phyloP scores from a whole-genome alignment of 306 rosid genomes.

The Gleditsia sinensis region DNA sequence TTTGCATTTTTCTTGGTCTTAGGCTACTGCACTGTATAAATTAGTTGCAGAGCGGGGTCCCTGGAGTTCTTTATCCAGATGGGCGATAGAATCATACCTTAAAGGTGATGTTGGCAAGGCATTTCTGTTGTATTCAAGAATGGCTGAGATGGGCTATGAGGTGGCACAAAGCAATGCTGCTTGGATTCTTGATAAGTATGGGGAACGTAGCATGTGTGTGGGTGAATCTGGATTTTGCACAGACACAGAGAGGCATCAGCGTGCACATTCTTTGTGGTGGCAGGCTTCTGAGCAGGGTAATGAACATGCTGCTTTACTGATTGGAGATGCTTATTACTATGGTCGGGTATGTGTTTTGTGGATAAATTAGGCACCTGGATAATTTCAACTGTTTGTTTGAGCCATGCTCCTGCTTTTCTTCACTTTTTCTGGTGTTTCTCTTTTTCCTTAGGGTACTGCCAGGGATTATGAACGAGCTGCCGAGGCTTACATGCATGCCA shows the following conservation, averaged over 20 bases:
- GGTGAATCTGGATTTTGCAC: conserved; percentile 66
- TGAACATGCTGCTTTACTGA: conserved; percentile 73
- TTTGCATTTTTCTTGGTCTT: conserved; percentile 36
- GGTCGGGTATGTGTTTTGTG: conserved; percentile 71
- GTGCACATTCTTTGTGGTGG: conserved; percentile 78
- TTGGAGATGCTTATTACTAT: conserved; percentile 77
- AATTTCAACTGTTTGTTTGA: not conserved
- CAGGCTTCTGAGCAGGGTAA: conserved; percentile 83
- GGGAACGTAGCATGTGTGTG: conserved; percentile 76
- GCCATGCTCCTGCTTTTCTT: not conserved
- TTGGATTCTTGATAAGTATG: conserved; percentile 97
- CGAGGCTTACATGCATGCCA: conserved; percentile 71
- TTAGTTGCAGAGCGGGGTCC: conserved; percentile 98
- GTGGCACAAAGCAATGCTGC: conserved; percentile 99
- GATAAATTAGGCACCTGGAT: not conserved
- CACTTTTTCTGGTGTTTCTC: not conserved
- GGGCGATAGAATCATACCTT: conserved; percentile 95
- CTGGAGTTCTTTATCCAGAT: conserved; percentile 96
- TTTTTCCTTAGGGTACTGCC: conserved; percentile 56
- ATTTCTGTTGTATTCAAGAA: conserved; percentile 82
- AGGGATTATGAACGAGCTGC: conserved; percentile 74
- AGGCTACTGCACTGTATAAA: conserved; percentile 93
- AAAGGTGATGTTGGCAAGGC: conserved; percentile 93
- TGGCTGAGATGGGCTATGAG: conserved; percentile 98
- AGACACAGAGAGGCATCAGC: conserved; percentile 68